Conservation (phyloP, 805 yeast genomes). For the Pichia thaimueangensis region DNA sequence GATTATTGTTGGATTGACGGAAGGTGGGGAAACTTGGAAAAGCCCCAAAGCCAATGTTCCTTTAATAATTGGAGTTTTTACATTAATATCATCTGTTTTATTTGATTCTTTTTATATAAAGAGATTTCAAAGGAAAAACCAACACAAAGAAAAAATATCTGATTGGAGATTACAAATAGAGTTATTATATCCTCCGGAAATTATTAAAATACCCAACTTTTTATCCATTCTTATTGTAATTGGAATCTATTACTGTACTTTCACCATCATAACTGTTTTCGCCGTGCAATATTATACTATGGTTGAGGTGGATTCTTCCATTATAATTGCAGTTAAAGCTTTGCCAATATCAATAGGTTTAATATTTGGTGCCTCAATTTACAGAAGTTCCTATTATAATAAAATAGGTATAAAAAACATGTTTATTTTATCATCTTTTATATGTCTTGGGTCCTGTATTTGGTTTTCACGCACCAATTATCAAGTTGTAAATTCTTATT, state of each 20-base stretch:
- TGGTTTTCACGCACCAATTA: conserved; percentile 19
- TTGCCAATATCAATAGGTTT: conserved; percentile 31
- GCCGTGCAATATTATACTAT: conserved; percentile 24
- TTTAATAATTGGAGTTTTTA: conserved; percentile 32
- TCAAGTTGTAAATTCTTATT: conserved; percentile 15
- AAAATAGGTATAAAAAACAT: conserved; percentile 20
- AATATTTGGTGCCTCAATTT: conserved; percentile 23
- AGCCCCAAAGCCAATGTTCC: conserved; percentile 37
- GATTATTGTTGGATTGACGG: conserved; percentile 38
- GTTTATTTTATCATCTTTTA: conserved; percentile 12
- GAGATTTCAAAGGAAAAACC: conserved; percentile 10
- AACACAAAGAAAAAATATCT: not conserved
- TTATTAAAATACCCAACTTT: conserved; percentile 18
- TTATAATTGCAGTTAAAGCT: conserved; percentile 33
- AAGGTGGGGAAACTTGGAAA: conserved; percentile 40
- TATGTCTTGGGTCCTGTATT: conserved; percentile 13
- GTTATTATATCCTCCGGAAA: conserved; percentile 20
- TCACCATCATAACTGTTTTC: conserved; percentile 5
- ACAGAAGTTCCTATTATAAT: conserved; percentile 10
- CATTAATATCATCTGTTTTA: conserved; percentile 23
- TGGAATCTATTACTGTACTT: conserved; percentile 10
- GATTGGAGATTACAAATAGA: conserved; percentile 17
- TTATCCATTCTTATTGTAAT: conserved; percentile 11
- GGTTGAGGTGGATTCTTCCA: conserved; percentile 26
- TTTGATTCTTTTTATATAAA: conserved; percentile 27